Conservation (phyloP, 805 yeast genomes). For the Hanseniaspora nectarophila region DNA sequence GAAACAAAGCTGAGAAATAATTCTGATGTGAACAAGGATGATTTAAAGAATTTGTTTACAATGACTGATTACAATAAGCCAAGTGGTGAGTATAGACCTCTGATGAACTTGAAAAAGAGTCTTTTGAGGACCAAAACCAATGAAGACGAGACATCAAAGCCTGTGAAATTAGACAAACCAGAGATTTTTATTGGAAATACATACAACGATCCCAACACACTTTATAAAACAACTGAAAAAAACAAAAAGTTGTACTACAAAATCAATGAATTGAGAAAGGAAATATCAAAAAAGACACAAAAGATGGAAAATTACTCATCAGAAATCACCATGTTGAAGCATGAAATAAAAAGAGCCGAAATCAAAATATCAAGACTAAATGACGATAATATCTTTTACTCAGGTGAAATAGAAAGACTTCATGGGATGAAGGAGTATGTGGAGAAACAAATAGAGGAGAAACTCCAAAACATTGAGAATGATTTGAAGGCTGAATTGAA, state of each 20-base stretch:
- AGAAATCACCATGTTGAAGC: constrained; percentile 22
- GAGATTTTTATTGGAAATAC: constrained; percentile 1
- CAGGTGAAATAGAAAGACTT: constrained; percentile 18
- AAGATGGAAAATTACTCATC: constrained; percentile 16
- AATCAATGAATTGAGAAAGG: constrained; percentile 22
- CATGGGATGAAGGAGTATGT: constrained; percentile 19
- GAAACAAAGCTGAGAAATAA: neutral
- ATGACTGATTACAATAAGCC: neutral
- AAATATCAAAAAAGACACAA: constrained; percentile 24
- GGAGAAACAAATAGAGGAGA: constrained; percentile 19
- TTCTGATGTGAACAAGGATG: neutral
- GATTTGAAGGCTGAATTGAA: constrained; percentile 22
- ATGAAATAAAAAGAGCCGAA: constrained; percentile 21
- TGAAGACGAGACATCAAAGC: neutral
- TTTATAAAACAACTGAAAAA: constrained; percentile 26
- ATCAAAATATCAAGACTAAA: constrained; percentile 20
- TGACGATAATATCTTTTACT: constrained; percentile 19
- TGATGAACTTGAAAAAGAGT: constrained; percentile 8
- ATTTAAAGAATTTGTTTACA: constrained; percentile 6
- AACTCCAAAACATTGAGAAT: constrained; percentile 20
- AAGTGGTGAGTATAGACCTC: constrained; percentile 4
- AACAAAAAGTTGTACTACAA: constrained; percentile 26
- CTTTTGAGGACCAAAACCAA: neutral
- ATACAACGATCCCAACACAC: constrained; percentile 26
- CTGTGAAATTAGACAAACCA: neutral